Evolutionary conservation across 78 protist genomes (phyloP).

Genomic region (Cyanophora paradoxa): DNA sequence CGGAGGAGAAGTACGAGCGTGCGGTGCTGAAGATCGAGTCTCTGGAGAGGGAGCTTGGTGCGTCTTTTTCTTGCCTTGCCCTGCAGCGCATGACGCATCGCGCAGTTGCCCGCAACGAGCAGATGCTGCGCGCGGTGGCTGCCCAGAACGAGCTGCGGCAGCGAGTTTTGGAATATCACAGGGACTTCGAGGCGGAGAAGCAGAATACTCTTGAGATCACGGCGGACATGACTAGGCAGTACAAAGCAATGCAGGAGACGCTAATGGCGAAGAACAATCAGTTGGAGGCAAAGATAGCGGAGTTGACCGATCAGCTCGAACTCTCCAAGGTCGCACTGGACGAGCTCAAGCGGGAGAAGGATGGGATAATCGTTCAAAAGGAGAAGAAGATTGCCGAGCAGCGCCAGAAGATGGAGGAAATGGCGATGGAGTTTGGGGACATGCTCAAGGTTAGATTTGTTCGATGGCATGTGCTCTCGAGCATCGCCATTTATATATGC

Average conservation of each 20-base stretch:
- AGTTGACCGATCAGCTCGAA: conserved; percentile 15
- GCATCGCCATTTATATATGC: no score
- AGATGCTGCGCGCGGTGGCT: neutral
- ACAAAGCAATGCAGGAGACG: conserved; percentile 38
- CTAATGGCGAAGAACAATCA: neutral
- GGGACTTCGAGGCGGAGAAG: conserved; percentile 26
- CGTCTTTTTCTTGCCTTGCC: no score
- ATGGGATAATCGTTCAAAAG: conserved; percentile 1
- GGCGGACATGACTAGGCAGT: conserved; percentile 42
- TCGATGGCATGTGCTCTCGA: no score
- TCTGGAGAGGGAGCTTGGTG: conserved; percentile 8
- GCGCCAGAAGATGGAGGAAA: conserved; percentile 12
- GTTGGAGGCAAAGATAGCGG: neutral
- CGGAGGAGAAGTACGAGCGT: neutral
- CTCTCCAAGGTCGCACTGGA: neutral
- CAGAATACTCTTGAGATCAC: conserved; percentile 26
- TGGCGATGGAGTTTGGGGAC: conserved; percentile 33
- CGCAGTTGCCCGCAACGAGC: conserved; percentile 6
- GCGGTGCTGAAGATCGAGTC: conserved; percentile 6
- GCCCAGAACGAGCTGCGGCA: neutral
- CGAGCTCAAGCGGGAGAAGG: neutral
- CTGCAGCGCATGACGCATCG: no score
- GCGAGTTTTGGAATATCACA: neutral
- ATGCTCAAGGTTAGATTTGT: conserved; percentile 26
- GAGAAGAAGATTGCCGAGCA: conserved; percentile 12